Evolutionary conservation across 176 grass and related monocot genomes (phyloP).

Genomic region (Pontederia paniculata): DNA sequence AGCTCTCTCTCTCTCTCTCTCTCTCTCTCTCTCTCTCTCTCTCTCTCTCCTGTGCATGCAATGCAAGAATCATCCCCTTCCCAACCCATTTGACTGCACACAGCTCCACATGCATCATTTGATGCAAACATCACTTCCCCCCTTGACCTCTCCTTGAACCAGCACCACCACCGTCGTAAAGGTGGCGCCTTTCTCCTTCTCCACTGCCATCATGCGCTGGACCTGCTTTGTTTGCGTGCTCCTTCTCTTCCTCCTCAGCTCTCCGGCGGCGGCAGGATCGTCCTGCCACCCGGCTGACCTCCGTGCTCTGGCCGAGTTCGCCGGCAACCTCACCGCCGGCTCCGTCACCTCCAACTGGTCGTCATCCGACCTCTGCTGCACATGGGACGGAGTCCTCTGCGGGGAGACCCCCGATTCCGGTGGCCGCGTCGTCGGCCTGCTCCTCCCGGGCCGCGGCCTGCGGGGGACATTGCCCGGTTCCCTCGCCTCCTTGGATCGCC

Average conservation of each 20-base stretch:
- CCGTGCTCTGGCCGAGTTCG: slow-evolving; percentile 45
- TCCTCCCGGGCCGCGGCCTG: slow-evolving; percentile 23
- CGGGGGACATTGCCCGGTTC: slow-evolving; percentile 3
- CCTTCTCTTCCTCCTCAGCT: slow-evolving; percentile 12
- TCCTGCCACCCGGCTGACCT: slow-evolving; percentile 62
- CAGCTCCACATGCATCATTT: too few relatives aligned
- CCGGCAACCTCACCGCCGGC: slow-evolving; percentile 33
- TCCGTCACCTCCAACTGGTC: slow-evolving; percentile 29
- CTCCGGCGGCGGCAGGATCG: neutral
- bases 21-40: too few relatives aligned
- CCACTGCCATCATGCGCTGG: too few relatives aligned
- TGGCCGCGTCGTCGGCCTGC: slow-evolving; percentile 28
- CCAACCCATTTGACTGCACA: too few relatives aligned
- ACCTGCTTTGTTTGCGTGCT: neutral
- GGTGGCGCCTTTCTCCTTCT: too few relatives aligned
- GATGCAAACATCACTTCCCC: too few relatives aligned
- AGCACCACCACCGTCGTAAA: too few relatives aligned
- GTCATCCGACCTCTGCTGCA: slow-evolving; percentile 27
- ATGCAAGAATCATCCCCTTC: too few relatives aligned
- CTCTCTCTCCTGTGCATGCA: too few relatives aligned
- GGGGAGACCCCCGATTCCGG: slow-evolving; percentile 8
- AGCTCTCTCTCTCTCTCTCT: too few relatives aligned
- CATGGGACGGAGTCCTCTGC: slow-evolving; percentile 57
- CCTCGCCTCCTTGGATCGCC: slow-evolving; percentile 5
- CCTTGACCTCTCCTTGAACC: too few relatives aligned